Evolutionary conservation across 331 rosid species (phyloP).

Genomic region (Acacia pycnantha): DNA sequence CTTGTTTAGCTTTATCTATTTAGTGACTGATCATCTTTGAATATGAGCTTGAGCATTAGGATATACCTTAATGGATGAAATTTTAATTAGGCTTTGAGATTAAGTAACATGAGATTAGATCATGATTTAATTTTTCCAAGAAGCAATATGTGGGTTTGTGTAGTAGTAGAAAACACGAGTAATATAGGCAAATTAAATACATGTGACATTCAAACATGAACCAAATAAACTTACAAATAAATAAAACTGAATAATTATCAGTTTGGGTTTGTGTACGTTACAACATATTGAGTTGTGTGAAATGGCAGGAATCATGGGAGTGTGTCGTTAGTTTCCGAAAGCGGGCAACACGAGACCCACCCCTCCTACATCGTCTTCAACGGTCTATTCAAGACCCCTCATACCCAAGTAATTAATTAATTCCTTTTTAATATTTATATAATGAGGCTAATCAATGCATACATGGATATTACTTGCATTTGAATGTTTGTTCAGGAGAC

Average conservation of each 20-base stretch:
- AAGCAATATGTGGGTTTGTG: no score
- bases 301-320: constrained; percentile 30
- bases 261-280: no score
- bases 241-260: not conserved
- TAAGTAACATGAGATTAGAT: no score
- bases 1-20: no score
- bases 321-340: constrained; percentile 10
- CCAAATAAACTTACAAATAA: no score
- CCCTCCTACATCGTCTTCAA: constrained; percentile 56
- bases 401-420: constrained; percentile 40
- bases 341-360: constrained; percentile 37
- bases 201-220: no score
- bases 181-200: not conserved
- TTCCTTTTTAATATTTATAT: not conserved
- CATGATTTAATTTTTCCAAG: no score
- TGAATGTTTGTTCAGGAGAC: constrained; percentile 35
- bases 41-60: no score
- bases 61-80: no score
- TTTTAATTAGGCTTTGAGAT: no score
- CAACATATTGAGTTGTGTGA: not conserved
- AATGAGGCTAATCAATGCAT: no score
- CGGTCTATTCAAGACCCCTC: constrained; percentile 39
- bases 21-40: no score
- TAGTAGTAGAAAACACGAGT: not conserved
- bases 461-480: not conserved